Conservation (phyloP, 192 early-diverging fungal species). For the Entrophospora sp. region DNA sequence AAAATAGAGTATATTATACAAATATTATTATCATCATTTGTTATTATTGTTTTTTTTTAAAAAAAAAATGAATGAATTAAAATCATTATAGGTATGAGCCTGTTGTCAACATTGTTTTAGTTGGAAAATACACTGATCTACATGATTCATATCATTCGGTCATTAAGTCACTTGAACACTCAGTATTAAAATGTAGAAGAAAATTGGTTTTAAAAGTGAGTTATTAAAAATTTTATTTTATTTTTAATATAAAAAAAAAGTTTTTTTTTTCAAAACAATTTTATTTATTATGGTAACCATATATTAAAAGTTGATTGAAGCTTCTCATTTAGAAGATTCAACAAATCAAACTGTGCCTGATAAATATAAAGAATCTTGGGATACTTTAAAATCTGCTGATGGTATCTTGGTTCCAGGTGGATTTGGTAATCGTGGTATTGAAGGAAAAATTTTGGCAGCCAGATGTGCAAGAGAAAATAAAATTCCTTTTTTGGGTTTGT, state of each 20-base stretch:
- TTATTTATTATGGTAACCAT: too few species aligned
- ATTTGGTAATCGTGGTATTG: slow-evolving; percentile 92
- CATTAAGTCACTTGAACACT: slow-evolving; percentile 93
- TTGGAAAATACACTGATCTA: slow-evolving; percentile 95
- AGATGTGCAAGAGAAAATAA: slow-evolving; percentile 98
- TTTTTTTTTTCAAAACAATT: too few species aligned
- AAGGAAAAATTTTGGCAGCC: slow-evolving; percentile 90
- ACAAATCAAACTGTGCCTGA: slow-evolving; percentile 70
- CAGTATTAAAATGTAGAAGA: slow-evolving; percentile 73
- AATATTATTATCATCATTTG: neutral
- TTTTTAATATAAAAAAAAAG: neutral
- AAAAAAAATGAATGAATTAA: slow-evolving; percentile 16
- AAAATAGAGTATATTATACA: neutral
- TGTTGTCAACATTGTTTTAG: slow-evolving; percentile 77
- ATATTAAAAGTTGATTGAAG: slow-evolving; percentile 81
- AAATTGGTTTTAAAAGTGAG: slow-evolving; percentile 58
- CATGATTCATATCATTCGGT: slow-evolving; percentile 98
- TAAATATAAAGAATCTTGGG: slow-evolving; percentile 96
- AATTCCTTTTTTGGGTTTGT: slow-evolving; percentile 87
- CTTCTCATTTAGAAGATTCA: slow-evolving; percentile 75
- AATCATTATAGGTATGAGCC: slow-evolving; percentile 74
- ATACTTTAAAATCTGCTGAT: slow-evolving; percentile 72
- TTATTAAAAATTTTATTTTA: neutral
- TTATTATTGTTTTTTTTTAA: neutral
- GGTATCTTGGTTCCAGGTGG: slow-evolving; percentile 98